phyloP scores from a whole-genome alignment of 2,329 filamentous ascomycete species.

The Verticillium nonalfalfae region DNA sequence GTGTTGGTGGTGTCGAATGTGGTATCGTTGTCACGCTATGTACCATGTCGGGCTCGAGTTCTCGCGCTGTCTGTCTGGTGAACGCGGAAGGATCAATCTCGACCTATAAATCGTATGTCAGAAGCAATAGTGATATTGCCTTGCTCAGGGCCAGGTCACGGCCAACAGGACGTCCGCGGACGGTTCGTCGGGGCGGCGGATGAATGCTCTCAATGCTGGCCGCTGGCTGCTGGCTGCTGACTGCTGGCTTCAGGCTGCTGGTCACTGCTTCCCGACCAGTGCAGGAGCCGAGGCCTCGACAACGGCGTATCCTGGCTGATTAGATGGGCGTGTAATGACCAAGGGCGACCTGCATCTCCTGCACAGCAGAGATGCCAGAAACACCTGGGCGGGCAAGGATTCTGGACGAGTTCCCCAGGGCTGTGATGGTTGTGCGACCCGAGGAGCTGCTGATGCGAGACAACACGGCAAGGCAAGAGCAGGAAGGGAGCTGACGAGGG shows the following conservation, averaged over 20 bases:
- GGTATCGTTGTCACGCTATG: not conserved
- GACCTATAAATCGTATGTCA: not conserved
- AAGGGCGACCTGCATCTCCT: not conserved
- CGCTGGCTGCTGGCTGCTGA: not conserved
- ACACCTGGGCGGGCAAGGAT: not conserved
- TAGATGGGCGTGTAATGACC: not conserved
- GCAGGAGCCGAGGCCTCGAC: not conserved
- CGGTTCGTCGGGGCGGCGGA: not conserved
- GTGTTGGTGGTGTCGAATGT: not conserved
- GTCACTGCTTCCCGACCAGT: not conserved
- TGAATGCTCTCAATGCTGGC: not conserved
- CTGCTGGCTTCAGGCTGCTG: not conserved
- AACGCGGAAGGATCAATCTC: not conserved
- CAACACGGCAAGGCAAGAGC: too few relatives aligned
- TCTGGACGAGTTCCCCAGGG: not conserved
- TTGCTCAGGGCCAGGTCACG: not conserved
- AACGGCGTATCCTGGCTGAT: not conserved
- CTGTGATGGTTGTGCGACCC: not conserved
- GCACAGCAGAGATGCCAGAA: not conserved
- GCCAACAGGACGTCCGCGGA: not conserved
- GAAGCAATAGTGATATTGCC: not conserved
- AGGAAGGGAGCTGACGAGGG: not conserved
- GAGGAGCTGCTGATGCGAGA: not conserved
- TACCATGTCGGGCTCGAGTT: not conserved
- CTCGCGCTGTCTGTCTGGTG: not conserved